Percentiles rank a stretch among this genome's conserved stretches.
Evolutionary conservation across 345 rosid genomes (phyloP).

Genomic region (Lepidium aucheri): DNA sequence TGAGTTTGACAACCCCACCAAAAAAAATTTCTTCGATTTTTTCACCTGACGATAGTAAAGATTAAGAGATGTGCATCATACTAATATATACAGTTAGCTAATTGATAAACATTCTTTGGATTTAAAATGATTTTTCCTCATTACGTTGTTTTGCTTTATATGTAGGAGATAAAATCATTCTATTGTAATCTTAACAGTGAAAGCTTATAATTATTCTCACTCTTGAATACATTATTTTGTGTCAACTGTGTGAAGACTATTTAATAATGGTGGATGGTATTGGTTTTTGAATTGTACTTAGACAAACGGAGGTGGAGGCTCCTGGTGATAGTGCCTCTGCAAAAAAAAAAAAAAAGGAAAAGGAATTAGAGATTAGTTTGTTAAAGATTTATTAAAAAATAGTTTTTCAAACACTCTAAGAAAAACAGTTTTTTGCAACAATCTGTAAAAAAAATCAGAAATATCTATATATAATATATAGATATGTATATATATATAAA

Average conservation of each 20-base stretch:
- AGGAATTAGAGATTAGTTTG: conserved; percentile 2
- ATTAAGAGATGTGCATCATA: no score
- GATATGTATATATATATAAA: no score
- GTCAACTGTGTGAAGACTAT: background rate
- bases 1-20: conserved; percentile 10
- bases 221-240: background rate
- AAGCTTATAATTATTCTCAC: background rate
- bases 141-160: background rate
- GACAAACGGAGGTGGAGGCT: conserved; percentile 60
- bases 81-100: no score
- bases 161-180: background rate
- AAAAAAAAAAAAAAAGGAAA: conserved; percentile 17
- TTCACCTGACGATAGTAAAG: conserved; percentile 8
- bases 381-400: background rate
- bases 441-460: no score
- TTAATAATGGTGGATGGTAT: conserved; percentile 31
- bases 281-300: conserved; percentile 23
- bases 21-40: background rate
- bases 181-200: background rate
- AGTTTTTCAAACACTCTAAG: no score
- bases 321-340: conserved; percentile 53
- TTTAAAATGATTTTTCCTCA: no score
- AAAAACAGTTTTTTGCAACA: no score
- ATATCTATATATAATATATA: no score
- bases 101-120: no score